Conservation (phyloP, 2,329 filamentous ascomycete genomes). For the Pseudocercospora fijiensis region DNA sequence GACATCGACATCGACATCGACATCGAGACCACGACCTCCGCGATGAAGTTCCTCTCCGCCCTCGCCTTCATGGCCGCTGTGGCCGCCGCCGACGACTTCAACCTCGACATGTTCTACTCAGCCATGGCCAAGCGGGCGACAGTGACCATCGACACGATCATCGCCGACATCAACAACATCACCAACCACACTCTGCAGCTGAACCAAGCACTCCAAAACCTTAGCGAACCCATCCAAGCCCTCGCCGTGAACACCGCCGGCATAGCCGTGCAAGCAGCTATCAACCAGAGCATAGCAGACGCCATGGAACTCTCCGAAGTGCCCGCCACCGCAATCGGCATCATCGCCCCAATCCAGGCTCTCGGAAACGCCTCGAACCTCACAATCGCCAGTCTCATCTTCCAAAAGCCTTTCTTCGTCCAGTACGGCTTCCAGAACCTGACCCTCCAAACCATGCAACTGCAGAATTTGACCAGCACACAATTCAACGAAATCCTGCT, state of each 20-base stretch:
- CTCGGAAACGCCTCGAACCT: conserved; percentile 13
- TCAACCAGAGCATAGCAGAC: conserved; percentile 13
- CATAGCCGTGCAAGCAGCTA: conserved; percentile 11
- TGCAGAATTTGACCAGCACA: conserved; percentile 16
- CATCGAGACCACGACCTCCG: not conserved
- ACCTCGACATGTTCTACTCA: conserved; percentile 1
- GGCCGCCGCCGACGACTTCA: conserved; percentile 4
- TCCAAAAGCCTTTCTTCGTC: conserved; percentile 13
- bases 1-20: not conserved
- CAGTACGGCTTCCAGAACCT: conserved; percentile 9
- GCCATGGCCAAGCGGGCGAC: conserved; percentile 9
- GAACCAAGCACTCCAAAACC: not conserved
- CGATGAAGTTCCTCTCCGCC: conserved; percentile 8
- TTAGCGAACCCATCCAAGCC: conserved; percentile 7
- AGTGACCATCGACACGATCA: conserved; percentile 16
- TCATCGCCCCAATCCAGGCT: conserved; percentile 15
- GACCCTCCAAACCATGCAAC: conserved; percentile 4
- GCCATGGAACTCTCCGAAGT: conserved; percentile 12
- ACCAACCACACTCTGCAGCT: conserved; percentile 8
- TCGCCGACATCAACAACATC: conserved; percentile 17
- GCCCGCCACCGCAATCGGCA: conserved; percentile 12
- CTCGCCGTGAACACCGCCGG: conserved; percentile 9
- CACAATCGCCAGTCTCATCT: conserved; percentile 14
- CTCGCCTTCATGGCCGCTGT: conserved; percentile 1
- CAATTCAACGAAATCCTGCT: conserved; percentile 11